Conservation (phyloP, 2,329 filamentous ascomycete species). For the Diaporthe sp. region DNA sequence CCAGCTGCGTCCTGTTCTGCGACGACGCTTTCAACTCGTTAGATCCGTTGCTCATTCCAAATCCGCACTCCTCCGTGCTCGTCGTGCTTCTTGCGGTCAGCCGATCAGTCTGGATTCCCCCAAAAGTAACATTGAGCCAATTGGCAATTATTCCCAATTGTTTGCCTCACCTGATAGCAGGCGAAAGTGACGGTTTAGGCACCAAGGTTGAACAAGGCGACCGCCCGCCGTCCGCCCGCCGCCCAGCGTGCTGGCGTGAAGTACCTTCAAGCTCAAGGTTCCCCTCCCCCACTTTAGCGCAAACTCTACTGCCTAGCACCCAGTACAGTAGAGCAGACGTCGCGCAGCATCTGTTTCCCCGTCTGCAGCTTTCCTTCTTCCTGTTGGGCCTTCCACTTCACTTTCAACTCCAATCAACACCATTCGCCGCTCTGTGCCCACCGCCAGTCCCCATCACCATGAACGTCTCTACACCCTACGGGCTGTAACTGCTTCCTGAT, state of each 20-base stretch:
- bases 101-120: not conserved
- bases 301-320: slow-evolving; percentile 31
- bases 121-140: not conserved
- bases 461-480: not conserved
- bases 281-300: slow-evolving; percentile 39
- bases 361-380: not conserved
- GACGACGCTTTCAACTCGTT: slow-evolving; percentile 20
- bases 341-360: slow-evolving; percentile 4
- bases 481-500: not conserved
- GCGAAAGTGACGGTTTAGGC: slow-evolving; percentile 13
- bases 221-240: not conserved
- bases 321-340: not conserved
- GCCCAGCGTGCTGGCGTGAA: not conserved
- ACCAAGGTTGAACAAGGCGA: slow-evolving; percentile 22
- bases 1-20: not conserved
- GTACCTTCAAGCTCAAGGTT: slow-evolving; percentile 15
- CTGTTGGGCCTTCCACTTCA: too few relatives aligned
- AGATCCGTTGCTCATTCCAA: not conserved
- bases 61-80: not conserved
- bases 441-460: slow-evolving; percentile 1
- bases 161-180: not conserved
- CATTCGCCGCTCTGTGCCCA: not conserved
- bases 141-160: not conserved
- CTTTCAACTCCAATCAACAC: not conserved
- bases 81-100: slow-evolving; percentile 1